phyloP scores from a whole-genome alignment of 1,284 basidiomycete species.

The Rugosomyces carneus region DNA sequence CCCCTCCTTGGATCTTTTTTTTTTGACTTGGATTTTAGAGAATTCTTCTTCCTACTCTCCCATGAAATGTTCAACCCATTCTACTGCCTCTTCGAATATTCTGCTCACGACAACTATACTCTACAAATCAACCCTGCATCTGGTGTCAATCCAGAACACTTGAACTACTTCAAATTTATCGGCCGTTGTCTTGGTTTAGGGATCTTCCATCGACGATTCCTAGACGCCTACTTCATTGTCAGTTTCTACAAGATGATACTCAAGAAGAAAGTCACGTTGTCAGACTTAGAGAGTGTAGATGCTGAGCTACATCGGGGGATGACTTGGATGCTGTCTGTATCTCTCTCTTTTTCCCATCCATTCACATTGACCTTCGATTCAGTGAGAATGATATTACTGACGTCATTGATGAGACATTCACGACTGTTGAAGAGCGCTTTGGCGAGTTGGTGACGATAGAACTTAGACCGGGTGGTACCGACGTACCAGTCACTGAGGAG shows the following conservation, averaged over 20 bases:
- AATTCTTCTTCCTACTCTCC: slow-evolving; percentile 86
- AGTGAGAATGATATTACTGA: slow-evolving; percentile 89
- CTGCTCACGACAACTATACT: slow-evolving; percentile 95
- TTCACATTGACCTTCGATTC: neutral
- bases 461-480: slow-evolving; percentile 74
- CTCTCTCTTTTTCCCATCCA: neutral
- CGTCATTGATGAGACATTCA: slow-evolving; percentile 86
- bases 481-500: slow-evolving; percentile 82
- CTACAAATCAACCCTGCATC: slow-evolving; percentile 94
- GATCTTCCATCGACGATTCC: slow-evolving; percentile 94
- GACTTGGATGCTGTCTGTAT: slow-evolving; percentile 85
- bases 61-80: slow-evolving; percentile 97
- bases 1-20: neutral
- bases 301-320: slow-evolving; percentile 83
- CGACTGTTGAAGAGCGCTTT: slow-evolving; percentile 89
- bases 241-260: slow-evolving; percentile 98
- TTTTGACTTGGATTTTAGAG: slow-evolving; percentile 33
- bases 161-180: slow-evolving; percentile 98
- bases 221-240: slow-evolving; percentile 95
- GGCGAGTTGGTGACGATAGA: slow-evolving; percentile 92
- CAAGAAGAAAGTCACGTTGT: slow-evolving; percentile 82
- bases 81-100: slow-evolving; percentile 96
- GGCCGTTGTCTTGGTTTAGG: slow-evolving; percentile 87
- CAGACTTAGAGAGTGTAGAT: slow-evolving; percentile 85
- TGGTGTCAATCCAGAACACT: slow-evolving; percentile 91